Base-by-base conservation (phyloP, 257 asterid species). In the Solanum neorickii region DNA sequence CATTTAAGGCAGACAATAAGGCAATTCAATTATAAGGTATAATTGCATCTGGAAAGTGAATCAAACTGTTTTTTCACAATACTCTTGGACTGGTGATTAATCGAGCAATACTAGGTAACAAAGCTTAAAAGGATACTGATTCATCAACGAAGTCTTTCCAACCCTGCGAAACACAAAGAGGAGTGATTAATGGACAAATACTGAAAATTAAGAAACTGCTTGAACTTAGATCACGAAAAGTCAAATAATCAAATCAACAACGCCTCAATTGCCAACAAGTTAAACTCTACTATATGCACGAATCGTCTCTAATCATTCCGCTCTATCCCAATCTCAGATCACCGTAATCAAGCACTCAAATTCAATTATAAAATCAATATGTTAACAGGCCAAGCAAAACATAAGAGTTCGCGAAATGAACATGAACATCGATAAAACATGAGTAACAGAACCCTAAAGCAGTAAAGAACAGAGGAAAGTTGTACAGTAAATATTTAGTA, bases 71-170 rank as follows among this genome's bases (percentile, higher is more conserved):
- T 56, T 33, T 69, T 35, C 41, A n/a, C 49, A 76, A 29, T 20
- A n/a, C 73, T 35, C 85, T 44, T 15, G n/a, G 59, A 25, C 66
- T 84, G 42, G 62, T 39, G 44, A 62, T 31, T 70, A 66, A 70
- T 12, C 66, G 46, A 39, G 12, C 39, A 88, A 41, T 39, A 52
- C 46, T 29, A 73, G 76, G 62, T 11, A 11, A 88, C 86, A 46
- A 41, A 86, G 31, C 73, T 88, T 82, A 27, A 27, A 65, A 89
- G 98, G 98, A 94, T 96, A 97, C 99, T 97, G 99, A 90, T 97
- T 97, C 99, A 97, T 97, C 95, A 97, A 91, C 35, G 98, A 97
- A 86, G 99, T 97, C 94, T 97, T 97, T 82, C 99, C 99, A 86
- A 97, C 99, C 94, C 99, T 97, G 98, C 93, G 92, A 87, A 91